Base-by-base conservation (phyloP, 225 moss, liverwort and hornwort genomes). In the Asterella californica region DNA sequence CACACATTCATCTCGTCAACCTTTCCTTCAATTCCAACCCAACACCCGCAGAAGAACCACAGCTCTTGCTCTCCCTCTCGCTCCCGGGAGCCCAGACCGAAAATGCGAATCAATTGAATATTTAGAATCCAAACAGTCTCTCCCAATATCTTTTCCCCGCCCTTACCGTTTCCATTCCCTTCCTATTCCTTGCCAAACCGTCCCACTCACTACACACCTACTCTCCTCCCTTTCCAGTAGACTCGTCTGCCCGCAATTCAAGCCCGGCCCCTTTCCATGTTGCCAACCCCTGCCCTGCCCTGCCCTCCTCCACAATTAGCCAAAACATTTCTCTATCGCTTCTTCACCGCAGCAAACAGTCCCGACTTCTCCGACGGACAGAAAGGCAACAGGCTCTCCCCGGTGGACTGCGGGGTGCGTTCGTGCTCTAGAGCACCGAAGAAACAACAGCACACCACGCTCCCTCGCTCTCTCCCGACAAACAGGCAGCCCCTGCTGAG, bases 1-100 rank as follows among this genome's bases (percentile, higher is more conserved):
- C 37, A 18, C 75, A 54, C 54, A 75, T 36, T 54, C 75, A 75
- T 54, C 75, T 54, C 33, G 10, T 71, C 71, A 1, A 53, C 29
- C 33, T 74, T 74, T 15, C 8, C 47, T 52, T 15, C 73, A 6
- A 8, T 54, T 74, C 53, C 52, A 7, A 32, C 49, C 52, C 74
- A 29, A 25, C 15, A 67, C 36, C 36, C 67, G 36, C 67, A 37
- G 19, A 67, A 18, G 34, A 67, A 67, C 36, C 67, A 65, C 30
- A 30, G 64, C 9, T 15, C 30, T 67, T 6, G 15, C 30, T 33
- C 34, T 32, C 54, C 18, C 54, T 54, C 10, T 57, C 57, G 17
- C 57, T 57, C 24, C 22, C 22, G 67, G 19, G 5, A 18, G 36
- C 37, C 67, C 19, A 17, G 36, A 36, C 67, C 34, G 67, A 36